Evolutionary conservation across 495 filamentous ascomycete species (phyloP), one percentile per base, ranked within the genome.

Genomic region (Aspergillus nidulans): DNA sequence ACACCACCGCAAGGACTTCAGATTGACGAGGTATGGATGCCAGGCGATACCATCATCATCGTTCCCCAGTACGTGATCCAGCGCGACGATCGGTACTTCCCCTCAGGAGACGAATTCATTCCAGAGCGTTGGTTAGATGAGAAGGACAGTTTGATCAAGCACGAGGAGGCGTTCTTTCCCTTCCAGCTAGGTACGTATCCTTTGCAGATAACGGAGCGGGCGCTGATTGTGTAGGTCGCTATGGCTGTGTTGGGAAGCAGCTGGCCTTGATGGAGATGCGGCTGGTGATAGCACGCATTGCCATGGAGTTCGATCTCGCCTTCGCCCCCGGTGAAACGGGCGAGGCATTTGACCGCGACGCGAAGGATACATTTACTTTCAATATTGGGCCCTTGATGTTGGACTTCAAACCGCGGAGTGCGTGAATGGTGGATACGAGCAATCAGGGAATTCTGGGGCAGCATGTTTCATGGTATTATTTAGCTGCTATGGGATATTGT

Each of bases 81-180:
- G 26, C 61, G 58, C 49, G 68, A 63, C 53, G 64, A 69, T 38
- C 58, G 56, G 19, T 73, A 69, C 20, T 81, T 73, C 55, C 58
- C 63, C 5, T 32, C 56, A 1, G 66, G 70, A 0, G 48, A 67
- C 12, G 69, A 77, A 8, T 84, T 79, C 49, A 63, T 84, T n/a
- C 81, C 81, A 1, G 81, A 84, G 56, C 72, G 83, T 23, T 85
- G 81, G 80, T 12, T 50, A 1, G 48, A 50, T 16, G 10, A 25
- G 13, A 49, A 23, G 19, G 50, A 74, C 55, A 53, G 64, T 60
- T 13, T 50, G 20, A 15, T 50, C 19, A 6, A 18, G 20, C 32
- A 64, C 79, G 72, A 71, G 34, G 58, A 59, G 6, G 81, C 77
- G 0, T 85, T 76, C 43, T 61, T 70, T 3, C 83, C 82, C 0